These are phyloP conservation scores for Claviceps quebecensis DNA, from an alignment of 2,329 filamentous ascomycete species.

Conservation along the genomic window DNA sequence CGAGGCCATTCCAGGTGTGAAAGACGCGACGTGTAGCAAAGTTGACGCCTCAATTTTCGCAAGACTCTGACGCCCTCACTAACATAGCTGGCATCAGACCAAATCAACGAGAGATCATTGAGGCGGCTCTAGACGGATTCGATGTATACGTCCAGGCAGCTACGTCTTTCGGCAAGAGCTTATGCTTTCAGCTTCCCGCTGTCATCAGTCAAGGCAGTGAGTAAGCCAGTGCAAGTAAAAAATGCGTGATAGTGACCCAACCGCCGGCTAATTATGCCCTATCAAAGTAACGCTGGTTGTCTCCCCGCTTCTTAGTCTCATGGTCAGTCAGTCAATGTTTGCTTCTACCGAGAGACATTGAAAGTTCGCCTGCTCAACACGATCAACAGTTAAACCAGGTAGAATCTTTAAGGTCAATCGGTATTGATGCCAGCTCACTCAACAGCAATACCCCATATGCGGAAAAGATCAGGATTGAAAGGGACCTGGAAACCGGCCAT, in stretches of 20 bases:
- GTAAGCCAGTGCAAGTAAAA: slow-evolving; percentile 18
- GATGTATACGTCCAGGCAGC: slow-evolving; percentile 92
- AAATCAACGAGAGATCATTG: slow-evolving; percentile 76
- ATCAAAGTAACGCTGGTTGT: slow-evolving; percentile 70
- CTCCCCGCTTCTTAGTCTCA: slow-evolving; percentile 76
- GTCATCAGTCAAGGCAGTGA: slow-evolving; percentile 74
- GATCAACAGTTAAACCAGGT: slow-evolving; percentile 71
- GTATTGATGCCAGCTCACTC: slow-evolving; percentile 69
- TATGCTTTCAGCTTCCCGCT: slow-evolving; percentile 86
- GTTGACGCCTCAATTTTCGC: not conserved
- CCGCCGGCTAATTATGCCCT: slow-evolving; percentile 4
- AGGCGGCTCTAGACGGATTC: slow-evolving; percentile 62
- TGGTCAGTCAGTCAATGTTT: slow-evolving; percentile 39
- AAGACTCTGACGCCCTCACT: not conserved
- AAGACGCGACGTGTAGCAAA: not conserved
- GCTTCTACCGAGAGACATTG: slow-evolving; percentile 2
- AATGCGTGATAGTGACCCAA: not conserved
- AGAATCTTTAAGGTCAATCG: slow-evolving; percentile 56
- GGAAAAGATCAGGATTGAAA: slow-evolving; percentile 56
- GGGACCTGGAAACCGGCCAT: slow-evolving; percentile 77
- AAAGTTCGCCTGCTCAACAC: not conserved
- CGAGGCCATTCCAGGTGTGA: not conserved
- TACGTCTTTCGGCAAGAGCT: slow-evolving; percentile 80
- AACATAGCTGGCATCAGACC: slow-evolving; percentile 37
- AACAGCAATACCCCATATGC: slow-evolving; percentile 63